These are phyloP conservation scores for Orobanche coerulescens DNA, from an alignment of 257 asterid genomes.

Conservation along the genomic window DNA sequence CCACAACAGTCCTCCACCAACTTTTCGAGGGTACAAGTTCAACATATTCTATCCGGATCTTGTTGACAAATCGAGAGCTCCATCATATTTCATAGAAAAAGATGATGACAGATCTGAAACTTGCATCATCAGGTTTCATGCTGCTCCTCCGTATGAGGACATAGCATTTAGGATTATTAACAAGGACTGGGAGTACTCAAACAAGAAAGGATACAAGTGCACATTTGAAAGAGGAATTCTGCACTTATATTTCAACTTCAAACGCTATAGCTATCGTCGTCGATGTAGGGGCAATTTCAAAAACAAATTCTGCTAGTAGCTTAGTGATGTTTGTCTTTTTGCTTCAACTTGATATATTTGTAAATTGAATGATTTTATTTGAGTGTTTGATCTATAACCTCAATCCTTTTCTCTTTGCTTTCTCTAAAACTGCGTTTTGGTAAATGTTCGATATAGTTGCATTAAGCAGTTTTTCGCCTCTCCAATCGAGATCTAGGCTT, in stretches of 20 bases:
- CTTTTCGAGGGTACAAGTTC: conserved; percentile 85
- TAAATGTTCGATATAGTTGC: too few species aligned
- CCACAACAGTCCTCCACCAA: conserved; percentile 80
- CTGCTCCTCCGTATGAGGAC: conserved; percentile 91
- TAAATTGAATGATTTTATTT: too few species aligned
- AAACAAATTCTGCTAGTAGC: too few species aligned
- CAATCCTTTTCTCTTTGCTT: too few species aligned
- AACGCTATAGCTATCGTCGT: conserved; percentile 71
- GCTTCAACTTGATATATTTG: too few species aligned
- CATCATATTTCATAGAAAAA: conserved; percentile 58
- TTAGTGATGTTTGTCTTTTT: too few species aligned
- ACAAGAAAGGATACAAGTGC: conserved; percentile 65
- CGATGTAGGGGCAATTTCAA: too few species aligned
- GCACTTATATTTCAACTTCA: conserved; percentile 78
- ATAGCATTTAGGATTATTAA: conserved; percentile 74
- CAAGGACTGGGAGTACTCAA: conserved; percentile 85
- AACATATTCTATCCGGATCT: conserved; percentile 83
- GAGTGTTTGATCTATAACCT: too few species aligned
- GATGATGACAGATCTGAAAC: conserved; percentile 78
- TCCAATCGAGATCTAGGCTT: too few species aligned
- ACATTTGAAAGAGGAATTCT: conserved; percentile 71
- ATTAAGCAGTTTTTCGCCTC: too few species aligned
- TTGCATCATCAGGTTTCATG: conserved; percentile 71
- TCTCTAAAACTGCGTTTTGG: too few species aligned
- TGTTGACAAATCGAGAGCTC: conserved; percentile 69